Evolutionary conservation across 2,329 filamentous ascomycete species (phyloP), one percentile per base, ranked within the genome.

Genomic region (Pseudogymnoascus sp.): DNA sequence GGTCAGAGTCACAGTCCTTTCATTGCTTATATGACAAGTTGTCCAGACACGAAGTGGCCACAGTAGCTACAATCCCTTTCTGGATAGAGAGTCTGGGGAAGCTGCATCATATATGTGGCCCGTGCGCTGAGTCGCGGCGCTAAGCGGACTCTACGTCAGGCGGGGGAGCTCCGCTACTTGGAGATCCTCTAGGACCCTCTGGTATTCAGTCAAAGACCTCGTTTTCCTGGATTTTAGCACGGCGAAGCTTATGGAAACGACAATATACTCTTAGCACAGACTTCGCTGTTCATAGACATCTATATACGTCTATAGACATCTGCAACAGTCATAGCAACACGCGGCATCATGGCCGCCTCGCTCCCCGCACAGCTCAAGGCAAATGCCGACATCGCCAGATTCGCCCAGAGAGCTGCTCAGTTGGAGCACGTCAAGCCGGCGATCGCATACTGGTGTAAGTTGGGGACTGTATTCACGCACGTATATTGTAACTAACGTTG

Each of bases 401-500:
- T 96, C 75, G 87, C 93, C 66, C 83, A 88, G 62, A 87, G 93
- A 71, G 93, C 91, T 35, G 83, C 85, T 37, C 93, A 99, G 78
- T 84, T 99, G 59, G 89, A 93, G 74, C 83, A 83, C 64, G 85
- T 87, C 72, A 95, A 93, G 76, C 95, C 95, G 7, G 90, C 95
- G 65, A 84, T 97, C 69, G 83, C 93, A 67, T 99, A 97, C 76
- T 97, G 93, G 92, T 95, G 93, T 96, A 83, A 72, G 88, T 83
- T 38, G 9, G 1, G 17, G 50, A 17, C n/a, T 40, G 6, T 38
- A 42, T 59, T 21, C 9, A 56, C 7, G 17, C 37, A 11, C 11
- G 42, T 29, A 19, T 56, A 6, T 26, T 23, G 29, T 40, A 31
- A 21, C 46, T 56, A 26, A 29, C 42, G 11, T 29, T 33, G 9